Conservation (phyloP, 352 stramenopile species). For the Phytophthora constricta region DNA sequence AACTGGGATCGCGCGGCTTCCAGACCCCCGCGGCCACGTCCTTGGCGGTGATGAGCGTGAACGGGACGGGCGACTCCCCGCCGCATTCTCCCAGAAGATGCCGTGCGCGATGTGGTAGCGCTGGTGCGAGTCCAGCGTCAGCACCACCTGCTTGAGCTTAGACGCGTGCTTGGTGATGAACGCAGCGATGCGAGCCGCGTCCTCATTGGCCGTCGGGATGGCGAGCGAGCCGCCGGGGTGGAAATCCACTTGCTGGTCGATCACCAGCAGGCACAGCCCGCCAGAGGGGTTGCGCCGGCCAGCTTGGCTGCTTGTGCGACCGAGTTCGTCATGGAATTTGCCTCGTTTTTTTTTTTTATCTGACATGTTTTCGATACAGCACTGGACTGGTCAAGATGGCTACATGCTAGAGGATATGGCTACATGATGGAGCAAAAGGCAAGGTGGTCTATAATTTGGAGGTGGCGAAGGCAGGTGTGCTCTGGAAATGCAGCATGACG, state of each 20-base stretch:
- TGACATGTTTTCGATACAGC: not conserved
- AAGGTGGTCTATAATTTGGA: conserved; percentile 38
- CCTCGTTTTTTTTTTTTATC: conserved; percentile 5
- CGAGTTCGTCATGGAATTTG: conserved; percentile 27
- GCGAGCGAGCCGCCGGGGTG: conserved; percentile 94
- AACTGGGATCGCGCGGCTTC: conserved; percentile 61
- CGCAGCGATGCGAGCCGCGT: conserved; percentile 88
- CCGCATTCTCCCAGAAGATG: conserved; percentile 90
- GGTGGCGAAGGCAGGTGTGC: conserved; percentile 26
- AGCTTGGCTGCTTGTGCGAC: conserved; percentile 47
- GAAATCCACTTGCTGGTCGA: conserved; percentile 97
- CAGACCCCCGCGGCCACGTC: conserved; percentile 74
- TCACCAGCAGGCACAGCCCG: conserved; percentile 89
- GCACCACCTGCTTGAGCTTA: conserved; percentile 86
- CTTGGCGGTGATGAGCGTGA: conserved; percentile 92
- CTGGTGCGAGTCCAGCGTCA: conserved; percentile 97
- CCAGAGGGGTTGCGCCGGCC: conserved; percentile 43
- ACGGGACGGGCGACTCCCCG: conserved; percentile 83
- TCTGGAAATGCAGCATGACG: conserved; percentile 54
- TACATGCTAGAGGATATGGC: not conserved
- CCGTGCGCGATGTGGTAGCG: conserved; percentile 96
- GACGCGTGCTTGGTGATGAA: conserved; percentile 82
- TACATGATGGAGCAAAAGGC: not conserved
- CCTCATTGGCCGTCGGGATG: conserved; percentile 92
- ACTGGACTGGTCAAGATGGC: not conserved